These are phyloP conservation scores for Ustilago shanxiensis DNA, from an alignment of 1,284 basidiomycete species.

Conservation along the genomic window DNA sequence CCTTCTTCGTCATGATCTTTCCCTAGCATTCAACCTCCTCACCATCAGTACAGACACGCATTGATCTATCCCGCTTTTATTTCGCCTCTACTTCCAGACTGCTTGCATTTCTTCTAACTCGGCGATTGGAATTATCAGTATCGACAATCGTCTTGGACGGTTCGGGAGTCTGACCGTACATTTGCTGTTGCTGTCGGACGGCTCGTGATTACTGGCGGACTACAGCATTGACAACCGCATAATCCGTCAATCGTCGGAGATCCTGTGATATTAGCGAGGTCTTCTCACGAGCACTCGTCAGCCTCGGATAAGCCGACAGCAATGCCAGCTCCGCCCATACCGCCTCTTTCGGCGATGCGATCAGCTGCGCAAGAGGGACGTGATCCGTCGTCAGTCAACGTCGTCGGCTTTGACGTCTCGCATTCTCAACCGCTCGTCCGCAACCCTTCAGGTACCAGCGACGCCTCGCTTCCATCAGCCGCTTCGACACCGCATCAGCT, in stretches of 20 bases:
- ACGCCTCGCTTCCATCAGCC: constrained; percentile 21
- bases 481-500: constrained; percentile 35
- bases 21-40: background rate
- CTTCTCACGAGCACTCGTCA: background rate
- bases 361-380: constrained; percentile 11
- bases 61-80: background rate
- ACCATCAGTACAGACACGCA: background rate
- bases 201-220: no score
- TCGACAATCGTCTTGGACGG: no score
- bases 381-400: constrained; percentile 34
- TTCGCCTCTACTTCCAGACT: no score
- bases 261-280: background rate
- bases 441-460: constrained; percentile 30
- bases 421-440: constrained; percentile 30
- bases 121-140: no score
- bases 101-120: no score
- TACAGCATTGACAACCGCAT: no score
- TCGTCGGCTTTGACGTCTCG: constrained; percentile 38
- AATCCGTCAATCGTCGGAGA: background rate
- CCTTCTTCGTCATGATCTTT: background rate
- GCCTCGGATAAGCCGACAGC: background rate
- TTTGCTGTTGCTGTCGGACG: no score
- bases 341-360: constrained; percentile 24
- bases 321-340: constrained; percentile 12
- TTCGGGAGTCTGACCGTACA: no score